A percentile compares a stretch with the other conserved stretches of the same genome.
These are phyloP conservation scores for Lanzia echinophila DNA, from an alignment of 2,329 filamentous ascomycete genomes.

Conservation along the genomic window DNA sequence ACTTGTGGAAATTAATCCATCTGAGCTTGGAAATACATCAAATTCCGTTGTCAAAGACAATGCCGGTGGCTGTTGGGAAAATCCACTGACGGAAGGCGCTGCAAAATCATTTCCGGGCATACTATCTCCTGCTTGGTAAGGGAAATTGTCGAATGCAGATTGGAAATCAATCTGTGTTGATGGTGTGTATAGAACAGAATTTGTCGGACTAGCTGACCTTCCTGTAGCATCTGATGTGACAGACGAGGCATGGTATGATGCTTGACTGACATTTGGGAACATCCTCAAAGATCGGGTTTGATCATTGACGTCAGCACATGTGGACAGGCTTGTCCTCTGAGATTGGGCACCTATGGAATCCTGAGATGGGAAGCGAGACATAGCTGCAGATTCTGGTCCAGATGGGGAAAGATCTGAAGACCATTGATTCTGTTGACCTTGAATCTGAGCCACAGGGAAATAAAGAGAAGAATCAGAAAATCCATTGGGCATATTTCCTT, in stretches of 20 bases:
- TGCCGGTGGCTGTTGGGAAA: conserved; percentile 12
- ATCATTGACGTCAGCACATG: conserved; percentile 24
- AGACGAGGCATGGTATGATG: conserved; percentile 29
- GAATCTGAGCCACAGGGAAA: conserved; percentile 20
- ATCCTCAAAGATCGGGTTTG: conserved; percentile 24
- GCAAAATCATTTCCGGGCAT: conserved; percentile 21
- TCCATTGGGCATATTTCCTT: conserved; percentile 24
- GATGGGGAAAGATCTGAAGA: conserved; percentile 20
- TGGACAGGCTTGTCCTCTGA: conserved; percentile 21
- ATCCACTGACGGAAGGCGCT: conserved; percentile 18
- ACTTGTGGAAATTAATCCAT: conserved; percentile 14
- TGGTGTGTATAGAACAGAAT: conserved; percentile 24
- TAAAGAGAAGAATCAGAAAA: conserved; percentile 24
- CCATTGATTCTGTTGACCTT: conserved; percentile 23
- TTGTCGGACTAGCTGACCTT: conserved; percentile 28
- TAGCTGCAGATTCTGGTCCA: conserved; percentile 21
- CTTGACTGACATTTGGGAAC: conserved; percentile 24
- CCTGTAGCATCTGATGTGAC: conserved; percentile 27
- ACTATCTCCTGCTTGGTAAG: conserved; percentile 24
- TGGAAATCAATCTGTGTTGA: conserved; percentile 26
- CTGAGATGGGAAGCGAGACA: conserved; percentile 27
- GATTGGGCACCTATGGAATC: conserved; percentile 26
- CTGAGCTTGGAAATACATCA: conserved; percentile 19
- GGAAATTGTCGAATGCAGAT: conserved; percentile 23
- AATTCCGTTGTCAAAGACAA: conserved; percentile 20